phyloP scores from a whole-genome alignment of 345 rosid genomes.

The Clarkia xantiana region DNA sequence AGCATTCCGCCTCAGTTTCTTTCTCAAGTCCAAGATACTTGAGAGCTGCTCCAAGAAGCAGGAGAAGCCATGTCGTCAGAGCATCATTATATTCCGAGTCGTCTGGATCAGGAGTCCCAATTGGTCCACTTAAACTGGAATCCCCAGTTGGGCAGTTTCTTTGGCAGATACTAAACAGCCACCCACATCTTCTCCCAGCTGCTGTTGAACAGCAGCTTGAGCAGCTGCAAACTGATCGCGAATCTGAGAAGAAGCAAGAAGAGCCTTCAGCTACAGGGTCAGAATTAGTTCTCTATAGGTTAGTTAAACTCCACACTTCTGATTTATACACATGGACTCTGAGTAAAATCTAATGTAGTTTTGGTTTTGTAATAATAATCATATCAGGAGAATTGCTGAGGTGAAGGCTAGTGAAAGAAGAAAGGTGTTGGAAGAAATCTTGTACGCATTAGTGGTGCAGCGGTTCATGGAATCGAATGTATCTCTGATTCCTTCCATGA shows the following conservation, averaged over 20 bases:
- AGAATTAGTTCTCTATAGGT: constrained; percentile 78
- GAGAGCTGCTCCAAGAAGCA: constrained; percentile 18
- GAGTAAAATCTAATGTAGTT: no score
- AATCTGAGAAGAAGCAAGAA: constrained; percentile 48
- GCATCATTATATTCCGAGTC: constrained; percentile 50
- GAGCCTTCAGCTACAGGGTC: constrained; percentile 57
- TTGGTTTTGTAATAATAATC: not conserved
- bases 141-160: constrained; percentile 91
- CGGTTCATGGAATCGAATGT: constrained; percentile 86
- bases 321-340: no score
- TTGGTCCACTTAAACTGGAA: constrained; percentile 75
- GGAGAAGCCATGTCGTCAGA: constrained; percentile 30
- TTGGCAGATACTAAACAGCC: constrained; percentile 64
- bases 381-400: constrained; percentile 82
- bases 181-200: constrained; percentile 91
- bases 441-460: constrained; percentile 82
- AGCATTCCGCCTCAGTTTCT: constrained; percentile 21
- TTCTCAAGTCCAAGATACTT: constrained; percentile 15
- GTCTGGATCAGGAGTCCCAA: constrained; percentile 24
- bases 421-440: constrained; percentile 67
- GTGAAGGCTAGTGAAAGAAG: constrained; percentile 80
- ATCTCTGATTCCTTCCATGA: constrained; percentile 53
- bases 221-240: constrained; percentile 80
- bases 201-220: constrained; percentile 96
- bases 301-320: not conserved